Evolutionary conservation across 495 filamentous ascomycete species (phyloP), one percentile per base, ranked within the genome.

Genomic region (Jackrogersella minutella): DNA sequence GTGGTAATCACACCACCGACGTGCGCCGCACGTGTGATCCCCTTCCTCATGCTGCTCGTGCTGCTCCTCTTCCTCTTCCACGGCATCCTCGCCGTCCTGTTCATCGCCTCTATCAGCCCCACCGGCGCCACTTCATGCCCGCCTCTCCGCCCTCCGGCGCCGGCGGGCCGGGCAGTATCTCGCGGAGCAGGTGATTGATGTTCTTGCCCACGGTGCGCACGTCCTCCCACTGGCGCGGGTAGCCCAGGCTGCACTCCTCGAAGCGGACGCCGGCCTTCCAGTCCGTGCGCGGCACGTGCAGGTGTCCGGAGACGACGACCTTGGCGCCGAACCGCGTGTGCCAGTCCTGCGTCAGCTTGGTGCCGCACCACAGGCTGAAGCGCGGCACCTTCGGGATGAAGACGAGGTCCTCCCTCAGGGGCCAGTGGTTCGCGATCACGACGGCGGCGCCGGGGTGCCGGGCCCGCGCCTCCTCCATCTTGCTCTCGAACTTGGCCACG

Each of bases 291-390:
- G 73, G 68, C 19, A 76, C 65, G 41, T 76, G 74, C 54, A 76
- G 28, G 52, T 76, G 72, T 0, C 74, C 74, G 3, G 72, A 68
- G 2, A 76, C 70, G 11, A 76, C 74, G 10, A 75, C 74, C 60
- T 67, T 70, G 5, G 74, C 73, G n/a, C 49, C 54, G 66, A 74
- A 74, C n/a, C 70, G 41, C 43, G 50, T 49, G 47, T 69, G 66
- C 74, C 74, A 76, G 47, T 75, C 70, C 47, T 67, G 50, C n/a
- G 74, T 76, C 21, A 58, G 55, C 55, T 70, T 74, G 1, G 72
- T 76, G 21, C 74, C 74, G 62, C 74, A 76, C 74, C 74, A 76
- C 16, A 76, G 64, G 33, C 68, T 66, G 57, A 76, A 76, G 9
- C 74, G 59, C 56, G 74, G 74, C 28, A 76, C 67, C 14, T 47